Evolutionary conservation across 257 asterid genomes (phyloP), one percentile per base, ranked within the genome.

Genomic region (Orobanche coerulescens): DNA sequence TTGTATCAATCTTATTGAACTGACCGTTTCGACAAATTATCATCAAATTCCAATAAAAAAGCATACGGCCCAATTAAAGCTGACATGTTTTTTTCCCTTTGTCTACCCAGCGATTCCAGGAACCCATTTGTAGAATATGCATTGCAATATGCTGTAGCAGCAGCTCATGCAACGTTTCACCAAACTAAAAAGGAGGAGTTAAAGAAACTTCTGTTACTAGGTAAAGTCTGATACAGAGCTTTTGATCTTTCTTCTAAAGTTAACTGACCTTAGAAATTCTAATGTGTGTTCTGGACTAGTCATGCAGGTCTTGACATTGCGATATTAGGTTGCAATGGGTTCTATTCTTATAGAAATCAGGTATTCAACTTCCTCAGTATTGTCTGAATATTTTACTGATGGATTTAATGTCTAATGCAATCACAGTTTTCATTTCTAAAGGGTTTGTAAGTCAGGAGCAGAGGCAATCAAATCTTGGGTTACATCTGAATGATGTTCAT

Each of bases 61-160:
- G 15, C 6, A 15, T 33, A 33, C 26, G 26, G 40, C 20, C 5
- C 40, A 23, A 39, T n/a, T 67, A 48, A 28, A 58, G 22, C 62
- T 40, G 20, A 54, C 31, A 5, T 15, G 48, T 5, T 10, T 61
- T 47, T 73, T 37, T 70, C 46, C 64, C 68, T 46, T 69, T 48
- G 42, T 65, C 69, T 42, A 51, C 72, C 71, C 94, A 93, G 99
- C 66, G 90, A 83, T 64, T 73, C 91, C 12, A 79, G 92, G 73
- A 93, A 93, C 67, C 95, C 97, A 7, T 93, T 93, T 62, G 97
- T 93, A 48, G 97, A 93, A 76, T 73, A 83, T 75, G 96, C 92
- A 49, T 71, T 93, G 70, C 94, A 82, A 77, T 93, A 89, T 78
- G 84, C 84, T 40, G 76, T 81, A 47, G 99, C 96, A 61, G 95